Evolutionary conservation across 1,284 basidiomycete genomes (phyloP), one percentile per base, ranked within the genome.

Genomic region (Austroboletus novae-zelandiae): DNA sequence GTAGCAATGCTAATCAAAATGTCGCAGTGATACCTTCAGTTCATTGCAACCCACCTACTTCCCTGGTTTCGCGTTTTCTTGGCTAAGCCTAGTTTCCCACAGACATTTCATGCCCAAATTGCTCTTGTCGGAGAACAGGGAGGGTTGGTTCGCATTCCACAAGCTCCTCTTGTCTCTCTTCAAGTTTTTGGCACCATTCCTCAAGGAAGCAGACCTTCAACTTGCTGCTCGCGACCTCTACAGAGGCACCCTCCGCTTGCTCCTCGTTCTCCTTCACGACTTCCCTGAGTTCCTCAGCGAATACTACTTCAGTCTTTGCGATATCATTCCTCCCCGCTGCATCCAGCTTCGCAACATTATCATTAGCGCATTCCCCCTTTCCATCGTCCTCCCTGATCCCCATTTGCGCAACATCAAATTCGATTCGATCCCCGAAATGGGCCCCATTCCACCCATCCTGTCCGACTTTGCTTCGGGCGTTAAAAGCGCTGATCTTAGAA

Each of bases 201-300:
- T 99, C 61, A 89, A 85, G 61, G 83, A 86, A 45, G 81, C 83
- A 15, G 86, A 93, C 62, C 76, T 98, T 55, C 83, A 90, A 55
- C 79, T 84, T 23, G 86, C 94, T 10, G 88, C 91, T n/a, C 81
- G 91, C 47, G 89, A 91, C 59, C 80, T 99, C 48, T 98, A 97
- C 75, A 86, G 89, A 46, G 97, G 94, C n/a, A 86, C 94, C 18
- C 78, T 98, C 43, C 85, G 95, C 36, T 81, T 99, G 41, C 81
- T 98, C 47, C 81, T 99, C 45, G 93, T 99, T 52, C 84, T 99
- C 51, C 82, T 99, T 50, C 96, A 99, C 72, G 97, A 99, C 74
- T 98, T 98, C 80, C 96, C 97, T 44, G 95, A 98, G 59, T 99
- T 98, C 78, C 79, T 99, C 55, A 91, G 89, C 69, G 93, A 96